Evolutionary conservation across 768 basidiomycete genomes (phyloP), one percentile per base, ranked within the genome.

Genomic region (Termitomyces bulborhizus): DNA sequence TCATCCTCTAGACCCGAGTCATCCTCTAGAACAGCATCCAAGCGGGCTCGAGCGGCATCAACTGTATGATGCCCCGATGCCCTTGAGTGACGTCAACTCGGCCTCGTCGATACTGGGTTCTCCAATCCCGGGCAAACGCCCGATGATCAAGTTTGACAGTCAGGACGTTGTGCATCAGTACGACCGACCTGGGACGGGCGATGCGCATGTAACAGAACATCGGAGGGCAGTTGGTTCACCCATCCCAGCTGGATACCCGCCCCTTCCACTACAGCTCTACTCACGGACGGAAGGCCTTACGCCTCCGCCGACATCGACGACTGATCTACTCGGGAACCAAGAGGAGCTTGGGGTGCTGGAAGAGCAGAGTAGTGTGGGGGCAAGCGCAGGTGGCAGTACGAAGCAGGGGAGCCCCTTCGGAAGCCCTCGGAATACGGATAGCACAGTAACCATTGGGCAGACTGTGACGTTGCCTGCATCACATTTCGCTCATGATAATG

Each of bases 61-160:
- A 61, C 76, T 98, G 6, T 94, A 92, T 65, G 95, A 98, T 66
- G 82, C 86, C 11, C 95, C 95, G 3, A 80, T 97, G 65, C 87
- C 89, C 39, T 53, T 64, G 27, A 57, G 69, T 57, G 71, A 77
- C 57, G 65, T 69, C 31, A 69, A 72, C 29, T 78, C 81, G 26
- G 69, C 73, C 3, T 71, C 51, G 40, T 72, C 72, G 32, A 57
- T 73, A 26, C 65, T 55, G 26, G 57, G 67, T 37, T 76, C 74
- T 24, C 66, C 69, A 6, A 45, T 67, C 31, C 61, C 66, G 27
- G 68, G 63, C 24, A 78, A 79, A 65, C 71, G 71, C 26, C 80
- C 83, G 50, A 80, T 85, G 39, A 84, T 93, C 78, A 92, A 90
- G 66, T 93, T 93, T 60, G 87, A 81, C 42, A 74, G 75, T 31